Evolutionary conservation across 768 basidiomycete genomes (phyloP).

Genomic region (Russula virescens): DNA sequence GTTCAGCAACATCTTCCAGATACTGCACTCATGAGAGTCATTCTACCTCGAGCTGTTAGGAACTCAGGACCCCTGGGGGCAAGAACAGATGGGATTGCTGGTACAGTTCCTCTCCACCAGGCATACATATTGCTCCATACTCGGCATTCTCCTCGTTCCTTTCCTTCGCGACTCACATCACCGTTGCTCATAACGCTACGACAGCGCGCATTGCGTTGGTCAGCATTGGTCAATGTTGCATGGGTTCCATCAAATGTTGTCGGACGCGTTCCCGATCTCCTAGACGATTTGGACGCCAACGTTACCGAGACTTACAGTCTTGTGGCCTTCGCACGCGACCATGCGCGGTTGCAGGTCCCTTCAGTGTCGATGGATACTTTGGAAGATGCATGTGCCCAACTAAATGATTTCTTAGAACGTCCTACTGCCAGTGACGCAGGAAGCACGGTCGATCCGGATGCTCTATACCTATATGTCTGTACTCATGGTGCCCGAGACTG

Average conservation of each 20-base stretch:
- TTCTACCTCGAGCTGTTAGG: background rate
- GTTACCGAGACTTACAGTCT: slow-evolving; percentile 33
- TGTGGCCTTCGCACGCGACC: slow-evolving; percentile 46
- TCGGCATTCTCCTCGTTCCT: slow-evolving; percentile 12
- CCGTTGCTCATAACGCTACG: slow-evolving; percentile 48
- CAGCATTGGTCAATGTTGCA: slow-evolving; percentile 56
- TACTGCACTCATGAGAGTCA: background rate
- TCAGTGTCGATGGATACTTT: slow-evolving; percentile 45
- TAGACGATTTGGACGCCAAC: slow-evolving; percentile 20
- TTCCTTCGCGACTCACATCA: slow-evolving; percentile 20
- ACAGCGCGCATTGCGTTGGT: slow-evolving; percentile 40
- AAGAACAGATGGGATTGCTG: slow-evolving; percentile 8
- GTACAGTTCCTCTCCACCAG: slow-evolving; percentile 19
- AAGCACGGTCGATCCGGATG: slow-evolving; percentile 21
- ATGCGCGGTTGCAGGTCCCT: slow-evolving; percentile 47
- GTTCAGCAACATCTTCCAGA: too few relatives aligned
- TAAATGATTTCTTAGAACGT: slow-evolving; percentile 25
- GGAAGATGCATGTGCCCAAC: slow-evolving; percentile 38
- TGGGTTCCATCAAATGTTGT: slow-evolving; percentile 35
- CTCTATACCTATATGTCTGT: slow-evolving; percentile 58
- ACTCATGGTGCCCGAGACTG: slow-evolving; percentile 78
- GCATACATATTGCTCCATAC: slow-evolving; percentile 21
- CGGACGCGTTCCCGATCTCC: slow-evolving; percentile 25
- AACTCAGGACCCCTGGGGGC: background rate
- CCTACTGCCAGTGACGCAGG: background rate